Evolutionary conservation across 2,329 filamentous ascomycete genomes (phyloP), one percentile per base, ranked within the genome.

Genomic region (Madurella mycetomatis): DNA sequence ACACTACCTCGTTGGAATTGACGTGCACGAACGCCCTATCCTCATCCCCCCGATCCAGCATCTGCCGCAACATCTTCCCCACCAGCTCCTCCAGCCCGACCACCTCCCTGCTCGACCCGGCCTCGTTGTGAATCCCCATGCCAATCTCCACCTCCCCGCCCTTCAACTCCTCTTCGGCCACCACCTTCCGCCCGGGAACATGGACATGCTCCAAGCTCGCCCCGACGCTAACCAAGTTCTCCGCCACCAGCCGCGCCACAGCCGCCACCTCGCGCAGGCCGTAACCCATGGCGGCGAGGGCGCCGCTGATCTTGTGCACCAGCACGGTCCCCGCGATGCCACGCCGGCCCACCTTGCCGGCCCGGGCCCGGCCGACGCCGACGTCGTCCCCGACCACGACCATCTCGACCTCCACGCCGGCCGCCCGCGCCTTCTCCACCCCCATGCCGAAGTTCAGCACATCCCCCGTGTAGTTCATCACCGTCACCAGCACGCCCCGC

Each of bases 381-480:
- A 92, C 91, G 70, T 97, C 92, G 66, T 97, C 92, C 5, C 86
- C 90, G 8, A 96, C 90, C 9, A 95, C 87, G 9, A 95, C 84
- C 87, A 96, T 95, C 68, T 95, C 88, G 0, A 89, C 88, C 16
- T 84, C 73, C 19, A 90, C 72, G 0, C 90, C 92, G 0, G 84
- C 82, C 1, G 90, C 90, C 55, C 87, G 86, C 15, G 91, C 91
- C 75, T 96, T 96, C 71, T 96, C 92, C 9, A 94, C 89, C 0
- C 87, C 92, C 81, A 96, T 87, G 52, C 91, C 92, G 67, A 96
- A 96, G 73, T 96, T 95, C 62, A 96, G 79, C 51, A 96, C 83
- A 69, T 92, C 88, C 39, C 88, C 88, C 1, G 90, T 95, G 71
- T 95, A 95, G 70, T 96, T 96, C 89, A 95, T 96, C 31, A 95